Conservation (phyloP, 2,329 filamentous ascomycete species). For the Pseudogymnoascus sp. region DNA sequence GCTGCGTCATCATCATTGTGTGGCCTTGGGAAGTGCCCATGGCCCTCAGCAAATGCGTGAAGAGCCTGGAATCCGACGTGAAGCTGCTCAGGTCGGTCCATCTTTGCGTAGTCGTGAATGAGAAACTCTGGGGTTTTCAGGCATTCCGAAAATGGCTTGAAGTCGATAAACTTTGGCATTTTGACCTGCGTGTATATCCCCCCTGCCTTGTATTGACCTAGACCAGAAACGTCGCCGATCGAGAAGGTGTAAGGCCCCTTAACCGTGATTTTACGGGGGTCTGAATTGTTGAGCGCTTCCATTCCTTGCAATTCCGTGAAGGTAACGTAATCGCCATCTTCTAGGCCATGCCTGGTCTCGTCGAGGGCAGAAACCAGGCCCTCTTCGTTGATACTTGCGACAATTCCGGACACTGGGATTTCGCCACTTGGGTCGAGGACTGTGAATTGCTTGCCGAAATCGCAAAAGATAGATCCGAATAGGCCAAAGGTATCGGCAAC, state of each 20-base stretch:
- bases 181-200: conserved; percentile 95
- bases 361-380: conserved; percentile 89
- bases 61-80: conserved; percentile 90
- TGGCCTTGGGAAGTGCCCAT: conserved; percentile 71
- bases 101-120: conserved; percentile 95
- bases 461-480: conserved; percentile 93
- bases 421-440: conserved; percentile 87
- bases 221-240: conserved; percentile 82
- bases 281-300: conserved; percentile 75
- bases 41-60: conserved; percentile 71
- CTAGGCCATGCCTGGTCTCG: conserved; percentile 87
- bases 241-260: conserved; percentile 97
- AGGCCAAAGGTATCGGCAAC: conserved; percentile 86
- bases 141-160: conserved; percentile 72
- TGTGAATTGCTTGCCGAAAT: conserved; percentile 92
- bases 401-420: conserved; percentile 77
- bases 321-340: conserved; percentile 94
- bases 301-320: conserved; percentile 92
- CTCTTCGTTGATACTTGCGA: conserved; percentile 82
- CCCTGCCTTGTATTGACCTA: conserved; percentile 81
- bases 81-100: conserved; percentile 86
- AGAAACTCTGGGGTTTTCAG: conserved; percentile 83
- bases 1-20: conserved; percentile 79
- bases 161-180: conserved; percentile 92
- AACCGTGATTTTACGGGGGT: conserved; percentile 84